A percentile compares a stretch with the other conserved stretches of the same genome.
Evolutionary conservation across 345 rosid species (phyloP).

Genomic region (Aquilaria malaccensis): DNA sequence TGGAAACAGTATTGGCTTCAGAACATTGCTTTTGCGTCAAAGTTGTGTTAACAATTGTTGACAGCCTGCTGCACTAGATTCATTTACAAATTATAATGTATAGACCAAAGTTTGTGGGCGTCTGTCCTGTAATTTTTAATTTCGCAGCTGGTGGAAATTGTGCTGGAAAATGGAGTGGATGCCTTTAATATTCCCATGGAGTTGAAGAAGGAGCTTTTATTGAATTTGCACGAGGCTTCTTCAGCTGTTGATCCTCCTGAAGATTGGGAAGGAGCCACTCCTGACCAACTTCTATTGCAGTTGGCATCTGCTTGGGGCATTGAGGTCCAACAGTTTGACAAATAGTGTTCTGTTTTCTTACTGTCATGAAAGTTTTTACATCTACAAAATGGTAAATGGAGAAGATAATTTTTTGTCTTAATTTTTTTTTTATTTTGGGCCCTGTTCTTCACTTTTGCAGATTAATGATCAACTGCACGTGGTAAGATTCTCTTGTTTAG

Average conservation of each 20-base stretch:
- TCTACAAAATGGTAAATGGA: neutral
- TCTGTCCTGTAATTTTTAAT: neutral
- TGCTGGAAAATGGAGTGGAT: slow-evolving; percentile 75
- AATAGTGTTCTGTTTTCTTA: slow-evolving; percentile 21
- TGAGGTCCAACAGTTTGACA: slow-evolving; percentile 63
- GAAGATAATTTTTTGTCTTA: too few species aligned
- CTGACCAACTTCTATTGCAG: slow-evolving; percentile 78
- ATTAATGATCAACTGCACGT: too few species aligned
- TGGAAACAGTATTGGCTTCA: too few species aligned
- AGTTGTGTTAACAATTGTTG: too few species aligned
- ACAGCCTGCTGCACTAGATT: too few species aligned
- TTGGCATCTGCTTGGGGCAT: slow-evolving; percentile 90
- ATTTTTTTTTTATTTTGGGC: too few species aligned
- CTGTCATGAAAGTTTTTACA: slow-evolving; percentile 1
- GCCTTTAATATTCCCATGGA: slow-evolving; percentile 65
- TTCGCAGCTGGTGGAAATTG: slow-evolving; percentile 63
- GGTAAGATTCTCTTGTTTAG: too few species aligned
- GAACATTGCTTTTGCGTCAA: too few species aligned
- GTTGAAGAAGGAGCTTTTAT: slow-evolving; percentile 71
- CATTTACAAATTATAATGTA: too few species aligned
- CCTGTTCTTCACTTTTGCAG: too few species aligned
- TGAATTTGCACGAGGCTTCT: slow-evolving; percentile 72
- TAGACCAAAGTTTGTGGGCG: too few species aligned
- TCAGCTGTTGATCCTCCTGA: slow-evolving; percentile 70
- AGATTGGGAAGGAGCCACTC: slow-evolving; percentile 89